A percentile compares a stretch with the other conserved stretches of the same genome.
Conservation (phyloP, 129 eudicot genomes). For the Flaveria linearis region DNA sequence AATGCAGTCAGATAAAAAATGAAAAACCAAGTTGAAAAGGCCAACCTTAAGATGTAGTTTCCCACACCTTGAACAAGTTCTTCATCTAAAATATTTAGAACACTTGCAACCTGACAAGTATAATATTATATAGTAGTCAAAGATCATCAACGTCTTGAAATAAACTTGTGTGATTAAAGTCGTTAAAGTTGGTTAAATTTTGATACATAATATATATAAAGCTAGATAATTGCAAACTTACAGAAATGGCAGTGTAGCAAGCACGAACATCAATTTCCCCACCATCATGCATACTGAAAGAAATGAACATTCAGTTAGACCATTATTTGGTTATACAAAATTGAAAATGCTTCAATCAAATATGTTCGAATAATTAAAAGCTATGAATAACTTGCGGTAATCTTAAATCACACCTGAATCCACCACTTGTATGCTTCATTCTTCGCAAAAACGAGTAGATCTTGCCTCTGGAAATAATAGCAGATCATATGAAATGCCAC, state of each 20-base stretch:
- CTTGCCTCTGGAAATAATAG: constrained; percentile 49
- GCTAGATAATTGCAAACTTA: constrained; percentile 34
- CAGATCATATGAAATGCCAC: constrained; percentile 24
- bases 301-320: constrained; percentile 18
- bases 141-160: constrained; percentile 9
- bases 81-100: constrained; percentile 72
- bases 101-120: constrained; percentile 76
- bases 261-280: constrained; percentile 99
- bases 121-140: background rate
- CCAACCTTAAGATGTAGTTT: constrained; percentile 80
- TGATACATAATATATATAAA: background rate
- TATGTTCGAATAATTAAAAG: constrained; percentile 8
- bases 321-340: constrained; percentile 1
- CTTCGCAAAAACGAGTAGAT: constrained; percentile 60
- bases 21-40: constrained; percentile 5
- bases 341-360: background rate
- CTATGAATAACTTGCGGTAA: background rate
- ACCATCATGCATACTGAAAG: constrained; percentile 88
- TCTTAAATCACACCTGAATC: constrained; percentile 62
- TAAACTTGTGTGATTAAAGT: background rate
- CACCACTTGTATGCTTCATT: constrained; percentile 81
- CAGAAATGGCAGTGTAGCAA: constrained; percentile 95
- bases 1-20: background rate
- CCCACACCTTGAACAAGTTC: constrained; percentile 78
- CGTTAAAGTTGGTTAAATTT: constrained; percentile 1